These are phyloP conservation scores for Theileria equi DNA, from an alignment of 169 alveolate species.

Conservation along the genomic window DNA sequence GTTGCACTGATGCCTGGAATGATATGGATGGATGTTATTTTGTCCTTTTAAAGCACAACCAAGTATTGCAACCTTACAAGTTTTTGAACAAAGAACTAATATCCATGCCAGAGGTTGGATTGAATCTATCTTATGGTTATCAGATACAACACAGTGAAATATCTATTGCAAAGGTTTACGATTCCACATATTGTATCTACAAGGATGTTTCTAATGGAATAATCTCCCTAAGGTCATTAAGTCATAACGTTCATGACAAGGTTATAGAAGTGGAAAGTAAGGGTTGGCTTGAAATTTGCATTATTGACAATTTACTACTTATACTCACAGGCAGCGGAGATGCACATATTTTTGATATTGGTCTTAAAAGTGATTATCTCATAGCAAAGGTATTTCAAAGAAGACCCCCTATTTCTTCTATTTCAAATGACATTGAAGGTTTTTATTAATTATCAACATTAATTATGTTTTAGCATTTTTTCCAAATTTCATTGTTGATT, in stretches of 20 bases:
- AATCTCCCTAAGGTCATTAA: constrained; percentile 46
- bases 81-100: constrained; percentile 15
- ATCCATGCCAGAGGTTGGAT: constrained; percentile 27
- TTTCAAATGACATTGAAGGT: constrained; percentile 56
- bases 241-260: constrained; percentile 34
- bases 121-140: constrained; percentile 23
- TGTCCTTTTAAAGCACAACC: constrained; percentile 44
- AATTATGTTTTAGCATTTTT: constrained; percentile 16
- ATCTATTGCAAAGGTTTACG: constrained; percentile 32
- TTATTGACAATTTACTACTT: constrained; percentile 40
- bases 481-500: constrained; percentile 52
- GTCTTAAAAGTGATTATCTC: constrained; percentile 20
- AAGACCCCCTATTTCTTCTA: constrained; percentile 41
- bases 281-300: constrained; percentile 58
- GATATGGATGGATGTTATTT: constrained; percentile 48
- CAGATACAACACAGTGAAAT: constrained; percentile 40
- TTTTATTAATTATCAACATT: not conserved
- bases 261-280: constrained; percentile 48
- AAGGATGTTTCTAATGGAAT: constrained; percentile 50
- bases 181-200: constrained; percentile 38
- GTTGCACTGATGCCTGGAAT: constrained; percentile 56
- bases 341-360: constrained; percentile 46
- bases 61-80: constrained; percentile 39
- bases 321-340: constrained; percentile 35
- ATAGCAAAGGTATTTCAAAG: constrained; percentile 45